Evolutionary conservation across 768 basidiomycete species (phyloP).

Genomic region (Mycena capillaripes): DNA sequence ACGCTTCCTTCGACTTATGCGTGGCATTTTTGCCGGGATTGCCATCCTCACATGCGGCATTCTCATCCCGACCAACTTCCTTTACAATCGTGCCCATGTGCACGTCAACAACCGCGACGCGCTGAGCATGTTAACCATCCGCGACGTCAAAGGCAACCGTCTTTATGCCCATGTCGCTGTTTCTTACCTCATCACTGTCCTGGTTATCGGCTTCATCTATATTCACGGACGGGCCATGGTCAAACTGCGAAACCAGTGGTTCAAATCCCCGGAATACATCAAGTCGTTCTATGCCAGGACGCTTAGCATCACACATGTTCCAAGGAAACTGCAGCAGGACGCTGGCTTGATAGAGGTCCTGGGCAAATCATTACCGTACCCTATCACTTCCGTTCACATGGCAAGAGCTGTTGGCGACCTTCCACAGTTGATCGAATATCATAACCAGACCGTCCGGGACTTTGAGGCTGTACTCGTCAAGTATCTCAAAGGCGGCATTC

Average conservation of each 20-base stretch:
- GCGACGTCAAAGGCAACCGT: slow-evolving; percentile 70
- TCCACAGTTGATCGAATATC: slow-evolving; percentile 82
- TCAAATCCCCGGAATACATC: slow-evolving; percentile 79
- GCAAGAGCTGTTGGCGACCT: slow-evolving; percentile 79
- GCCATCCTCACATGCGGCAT: slow-evolving; percentile 76
- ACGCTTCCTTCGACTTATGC: slow-evolving; percentile 90
- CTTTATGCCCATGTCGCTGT: slow-evolving; percentile 81
- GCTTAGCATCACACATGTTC: slow-evolving; percentile 78
- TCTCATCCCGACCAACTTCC: slow-evolving; percentile 57
- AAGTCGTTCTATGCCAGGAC: slow-evolving; percentile 86
- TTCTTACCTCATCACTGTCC: slow-evolving; percentile 74
- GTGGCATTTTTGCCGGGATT: slow-evolving; percentile 77
- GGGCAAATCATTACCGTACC: slow-evolving; percentile 72
- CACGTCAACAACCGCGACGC: slow-evolving; percentile 56
- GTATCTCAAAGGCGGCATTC: slow-evolving; percentile 75
- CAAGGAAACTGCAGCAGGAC: slow-evolving; percentile 77
- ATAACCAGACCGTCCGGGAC: slow-evolving; percentile 82
- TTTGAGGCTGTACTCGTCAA: slow-evolving; percentile 82
- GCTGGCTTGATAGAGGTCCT: slow-evolving; percentile 76
- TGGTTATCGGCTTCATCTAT: slow-evolving; percentile 72
- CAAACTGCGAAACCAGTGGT: slow-evolving; percentile 78
- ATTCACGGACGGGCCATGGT: slow-evolving; percentile 78
- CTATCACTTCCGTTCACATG: slow-evolving; percentile 80
- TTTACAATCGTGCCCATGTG: slow-evolving; percentile 70
- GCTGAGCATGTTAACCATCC: slow-evolving; percentile 78